Evolutionary conservation across 805 yeast genomes (phyloP).

Genomic region (Phaffomyces thermotolerans): DNA sequence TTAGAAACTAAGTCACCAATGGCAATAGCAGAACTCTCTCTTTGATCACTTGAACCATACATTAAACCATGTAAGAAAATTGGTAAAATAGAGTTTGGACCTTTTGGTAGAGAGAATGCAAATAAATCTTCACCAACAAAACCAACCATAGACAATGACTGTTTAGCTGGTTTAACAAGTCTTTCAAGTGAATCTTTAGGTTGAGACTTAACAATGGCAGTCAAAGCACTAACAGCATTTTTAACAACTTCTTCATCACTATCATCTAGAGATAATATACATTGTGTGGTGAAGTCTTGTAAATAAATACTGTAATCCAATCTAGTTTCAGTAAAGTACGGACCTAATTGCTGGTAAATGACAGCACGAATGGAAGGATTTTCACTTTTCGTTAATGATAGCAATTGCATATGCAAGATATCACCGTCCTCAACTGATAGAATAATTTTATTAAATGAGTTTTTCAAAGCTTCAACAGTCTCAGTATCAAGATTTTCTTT

Average conservation of each 20-base stretch:
- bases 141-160: conserved; percentile 61
- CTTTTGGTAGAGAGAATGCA: conserved; percentile 67
- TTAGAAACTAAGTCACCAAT: conserved; percentile 81
- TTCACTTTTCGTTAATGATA: conserved; percentile 71
- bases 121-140: conserved; percentile 56
- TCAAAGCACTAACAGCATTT: conserved; percentile 58
- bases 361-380: conserved; percentile 56
- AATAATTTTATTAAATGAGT: conserved; percentile 62
- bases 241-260: conserved; percentile 52
- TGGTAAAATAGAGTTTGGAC: conserved; percentile 85
- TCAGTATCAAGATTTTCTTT: conserved; percentile 32
- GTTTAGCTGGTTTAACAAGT: conserved; percentile 74
- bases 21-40: conserved; percentile 82
- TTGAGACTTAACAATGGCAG: conserved; percentile 60
- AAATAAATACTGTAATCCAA: conserved; percentile 69
- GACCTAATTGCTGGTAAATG: conserved; percentile 58
- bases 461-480: conserved; percentile 33
- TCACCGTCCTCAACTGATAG: conserved; percentile 67
- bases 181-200: conserved; percentile 71
- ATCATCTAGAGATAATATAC: conserved; percentile 70
- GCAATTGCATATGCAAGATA: conserved; percentile 76
- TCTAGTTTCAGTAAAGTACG: conserved; percentile 57
- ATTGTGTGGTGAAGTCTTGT: conserved; percentile 65
- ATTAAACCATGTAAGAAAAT: conserved; percentile 90
- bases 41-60: conserved; percentile 81